Base-by-base conservation (phyloP, 2,329 filamentous ascomycete species). In the Ophiostoma sp. region DNA sequence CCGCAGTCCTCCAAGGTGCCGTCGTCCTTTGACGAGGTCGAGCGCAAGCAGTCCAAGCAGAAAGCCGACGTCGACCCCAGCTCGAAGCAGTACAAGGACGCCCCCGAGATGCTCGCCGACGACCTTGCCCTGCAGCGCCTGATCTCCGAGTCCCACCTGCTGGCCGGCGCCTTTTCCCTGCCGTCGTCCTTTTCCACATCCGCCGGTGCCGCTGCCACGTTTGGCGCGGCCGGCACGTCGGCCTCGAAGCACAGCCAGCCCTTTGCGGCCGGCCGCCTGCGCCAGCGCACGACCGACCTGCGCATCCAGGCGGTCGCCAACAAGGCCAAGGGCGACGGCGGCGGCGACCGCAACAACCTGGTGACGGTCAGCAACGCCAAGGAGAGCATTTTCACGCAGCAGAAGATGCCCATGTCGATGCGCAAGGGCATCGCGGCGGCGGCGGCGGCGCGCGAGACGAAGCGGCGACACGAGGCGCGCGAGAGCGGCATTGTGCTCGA, bases 401-500 rank as follows among this genome's bases (percentile, higher is more conserved):
- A 89, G 69, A 93, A 89, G 73, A 97, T 98, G 92, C 94, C 95
- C 18, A 90, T 96, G 84, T 80, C 87, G 58, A 89, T 94, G 75
- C 86, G 93, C 69, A 92, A 90, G 78, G 93, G 94, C n/a, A 97
- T 98, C 70, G 80, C 81, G 16, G 84, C 85, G 1, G 92, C 93
- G 66, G 85, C 85, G 36, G 81, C 77, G 1, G 78, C 81, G 41
- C 86, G 85, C 69, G 93, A 97, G 77, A 80, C 84, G 12, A 90
- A 85, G 80, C 81, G 94, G 66, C 82, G 94, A 49, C 83, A 82
- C 55, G 92, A 97, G 77, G 95, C 95, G 1, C 87, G 84, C 75
- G 94, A 98, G 82, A 96, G 94, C 74, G 95, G 94, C 5, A 88
- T 98, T 73, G 87, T 98, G 65, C 81, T 98, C 45, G 95, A 98